Conservation (phyloP, 148 eudicot genomes). For the Rhododendron ovatum region DNA sequence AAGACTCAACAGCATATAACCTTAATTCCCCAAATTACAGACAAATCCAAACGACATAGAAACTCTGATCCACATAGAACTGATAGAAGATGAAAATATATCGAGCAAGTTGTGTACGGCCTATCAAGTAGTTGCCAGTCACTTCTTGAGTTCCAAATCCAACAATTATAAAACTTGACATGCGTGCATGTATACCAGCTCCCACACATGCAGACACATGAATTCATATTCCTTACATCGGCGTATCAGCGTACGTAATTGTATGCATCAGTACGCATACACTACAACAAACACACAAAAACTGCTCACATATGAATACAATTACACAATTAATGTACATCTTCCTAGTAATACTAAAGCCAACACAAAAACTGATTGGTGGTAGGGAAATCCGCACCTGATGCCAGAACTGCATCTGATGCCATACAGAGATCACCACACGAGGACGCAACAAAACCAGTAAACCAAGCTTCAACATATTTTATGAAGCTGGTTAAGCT, state of each 20-base stretch:
- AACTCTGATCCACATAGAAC: background rate
- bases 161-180: background rate
- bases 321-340: background rate
- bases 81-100: background rate
- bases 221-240: background rate
- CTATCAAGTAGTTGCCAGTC: background rate
- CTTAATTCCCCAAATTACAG: background rate
- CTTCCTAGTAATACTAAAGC: background rate
- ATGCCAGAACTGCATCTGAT: background rate
- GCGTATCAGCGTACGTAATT: background rate
- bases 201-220: background rate
- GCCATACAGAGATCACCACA: background rate
- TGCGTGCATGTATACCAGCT: background rate
- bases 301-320: background rate
- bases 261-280: background rate
- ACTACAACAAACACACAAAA: background rate
- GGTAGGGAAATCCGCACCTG: background rate
- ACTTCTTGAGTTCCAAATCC: background rate
- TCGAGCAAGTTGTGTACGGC: constrained; percentile 5
- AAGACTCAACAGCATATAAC: constrained; percentile 17
- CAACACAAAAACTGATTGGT: background rate
- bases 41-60: background rate
- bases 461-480: background rate
- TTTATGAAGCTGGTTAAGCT: background rate
- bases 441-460: background rate